Base-by-base conservation (phyloP, 1,284 basidiomycete genomes). In the Omphalotus olearius region DNA sequence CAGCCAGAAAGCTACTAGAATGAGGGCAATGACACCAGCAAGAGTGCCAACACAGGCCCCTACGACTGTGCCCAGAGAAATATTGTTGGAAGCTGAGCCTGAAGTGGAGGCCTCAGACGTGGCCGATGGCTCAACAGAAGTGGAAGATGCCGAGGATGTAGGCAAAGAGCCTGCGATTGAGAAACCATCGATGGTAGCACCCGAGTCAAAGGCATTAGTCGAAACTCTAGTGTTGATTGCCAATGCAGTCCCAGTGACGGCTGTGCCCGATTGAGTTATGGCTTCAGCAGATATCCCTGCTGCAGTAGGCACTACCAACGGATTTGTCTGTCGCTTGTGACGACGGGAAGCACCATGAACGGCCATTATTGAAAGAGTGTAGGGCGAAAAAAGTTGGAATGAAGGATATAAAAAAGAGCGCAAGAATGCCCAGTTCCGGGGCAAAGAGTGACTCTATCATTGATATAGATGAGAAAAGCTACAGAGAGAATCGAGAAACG, bases 231-330 rank as follows among this genome's bases (percentile, higher is more conserved):
- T 26, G 51, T 70, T 64, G 26, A 67, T 43, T 7, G 59, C 59
- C 16, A 72, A 60, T 13, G 37, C 47, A 16, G 57, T 54, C 10
- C 52, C 51, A 13, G 57, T 33, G 20, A 59, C 33, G 9, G 45
- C 46, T 10, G 36, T 30, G n/a, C n/a, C 35, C 13, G 55, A 54
- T 51, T 68, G 68, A 40, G 73, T 70, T 37, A 72, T 71, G 42
- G 74, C 73, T 37, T 72, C 71, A 45, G 67, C 71, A 35, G 67
- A 67, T 50, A 78, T 72, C 40, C 76, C 79, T 35, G 72, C 71
- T 26, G 74, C 79, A 50, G 77, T 80, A 56, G 80, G 74, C 45
- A 80, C 66, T 40, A 79, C 76, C 47, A 81, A 77, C 50, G 76
- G 59, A 49, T 60, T 55, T 14, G 36, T 26, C 17, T 42, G 42